Conservation (phyloP, 2,329 filamentous ascomycete genomes). For the Microcyclospora tardicrescens region DNA sequence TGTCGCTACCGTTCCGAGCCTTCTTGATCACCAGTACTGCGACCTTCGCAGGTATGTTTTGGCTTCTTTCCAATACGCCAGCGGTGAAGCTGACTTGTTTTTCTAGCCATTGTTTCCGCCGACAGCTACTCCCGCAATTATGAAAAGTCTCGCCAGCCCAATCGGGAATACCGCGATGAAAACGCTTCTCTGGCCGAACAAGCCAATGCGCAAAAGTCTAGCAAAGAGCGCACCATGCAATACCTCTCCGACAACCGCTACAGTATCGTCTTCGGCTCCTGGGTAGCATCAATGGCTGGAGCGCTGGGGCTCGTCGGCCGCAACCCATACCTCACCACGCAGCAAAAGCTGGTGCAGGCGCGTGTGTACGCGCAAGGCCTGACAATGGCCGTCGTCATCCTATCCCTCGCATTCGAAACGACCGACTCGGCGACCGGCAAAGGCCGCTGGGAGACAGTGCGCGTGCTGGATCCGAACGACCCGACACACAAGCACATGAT, state of each 20-base stretch:
- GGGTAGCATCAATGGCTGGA: slow-evolving; percentile 67
- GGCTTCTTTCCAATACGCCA: background rate
- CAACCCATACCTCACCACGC: slow-evolving; percentile 58
- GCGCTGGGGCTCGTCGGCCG: slow-evolving; percentile 65
- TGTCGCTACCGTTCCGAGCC: slow-evolving; percentile 79
- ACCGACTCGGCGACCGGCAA: slow-evolving; percentile 63
- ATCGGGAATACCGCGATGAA: slow-evolving; percentile 52
- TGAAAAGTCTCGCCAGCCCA: slow-evolving; percentile 57
- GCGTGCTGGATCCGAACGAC: slow-evolving; percentile 67
- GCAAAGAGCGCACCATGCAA: slow-evolving; percentile 48
- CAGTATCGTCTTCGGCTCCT: slow-evolving; percentile 67
- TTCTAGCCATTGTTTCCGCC: slow-evolving; percentile 59
- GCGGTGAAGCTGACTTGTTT: background rate
- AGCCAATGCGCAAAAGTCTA: slow-evolving; percentile 42
- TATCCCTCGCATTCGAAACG: slow-evolving; percentile 71
- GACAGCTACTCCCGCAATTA: slow-evolving; percentile 60
- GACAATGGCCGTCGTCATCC: slow-evolving; percentile 71
- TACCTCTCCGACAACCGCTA: slow-evolving; percentile 77
- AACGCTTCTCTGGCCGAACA: slow-evolving; percentile 44
- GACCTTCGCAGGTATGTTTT: slow-evolving; percentile 57
- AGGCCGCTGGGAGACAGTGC: slow-evolving; percentile 73
- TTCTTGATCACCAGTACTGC: slow-evolving; percentile 75
- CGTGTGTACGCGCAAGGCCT: slow-evolving; percentile 88
- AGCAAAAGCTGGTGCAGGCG: slow-evolving; percentile 87
- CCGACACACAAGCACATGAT: slow-evolving; percentile 71